These are phyloP conservation scores for Coniferiporia weirii DNA, from an alignment of 1,284 basidiomycete species.

Conservation along the genomic window DNA sequence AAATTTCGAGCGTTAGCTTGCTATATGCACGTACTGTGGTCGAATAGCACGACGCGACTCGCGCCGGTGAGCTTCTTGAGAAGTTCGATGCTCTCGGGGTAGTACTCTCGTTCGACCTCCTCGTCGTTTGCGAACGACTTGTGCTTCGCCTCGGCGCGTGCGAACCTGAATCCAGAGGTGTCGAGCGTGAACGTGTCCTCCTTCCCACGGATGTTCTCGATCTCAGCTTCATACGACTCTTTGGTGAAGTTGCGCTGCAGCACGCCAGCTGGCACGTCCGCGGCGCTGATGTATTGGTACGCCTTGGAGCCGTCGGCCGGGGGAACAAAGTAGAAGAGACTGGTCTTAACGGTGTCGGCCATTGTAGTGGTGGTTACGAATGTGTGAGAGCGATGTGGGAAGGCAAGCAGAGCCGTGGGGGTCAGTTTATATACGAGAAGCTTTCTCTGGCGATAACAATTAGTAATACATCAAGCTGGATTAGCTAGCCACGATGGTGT, in stretches of 20 bases:
- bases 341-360: slow-evolving; percentile 7
- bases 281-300: slow-evolving; percentile 8
- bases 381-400: not conserved
- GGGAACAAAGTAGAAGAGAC: slow-evolving; percentile 15
- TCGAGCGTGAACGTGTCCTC: slow-evolving; percentile 45
- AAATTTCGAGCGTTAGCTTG: too few relatives aligned
- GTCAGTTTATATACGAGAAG: not conserved
- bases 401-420: not conserved
- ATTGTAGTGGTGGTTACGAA: not conserved
- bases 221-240: slow-evolving; percentile 29
- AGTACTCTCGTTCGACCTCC: slow-evolving; percentile 48
- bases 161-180: slow-evolving; percentile 50
- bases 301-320: slow-evolving; percentile 20
- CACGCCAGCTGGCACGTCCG: not conserved
- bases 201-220: slow-evolving; percentile 54
- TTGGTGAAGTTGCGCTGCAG: slow-evolving; percentile 16
- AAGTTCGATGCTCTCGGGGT: slow-evolving; percentile 52
- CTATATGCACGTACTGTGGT: slow-evolving; percentile 48
- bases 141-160: slow-evolving; percentile 36
- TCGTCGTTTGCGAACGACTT: slow-evolving; percentile 41
- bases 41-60: slow-evolving; percentile 51
- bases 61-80: slow-evolving; percentile 59
- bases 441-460: too few relatives aligned
- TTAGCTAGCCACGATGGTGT: too few relatives aligned
- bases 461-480: too few relatives aligned